These are phyloP conservation scores for Trichosporon ovoides DNA, from an alignment of 1,284 basidiomycete species.

Conservation along the genomic window DNA sequence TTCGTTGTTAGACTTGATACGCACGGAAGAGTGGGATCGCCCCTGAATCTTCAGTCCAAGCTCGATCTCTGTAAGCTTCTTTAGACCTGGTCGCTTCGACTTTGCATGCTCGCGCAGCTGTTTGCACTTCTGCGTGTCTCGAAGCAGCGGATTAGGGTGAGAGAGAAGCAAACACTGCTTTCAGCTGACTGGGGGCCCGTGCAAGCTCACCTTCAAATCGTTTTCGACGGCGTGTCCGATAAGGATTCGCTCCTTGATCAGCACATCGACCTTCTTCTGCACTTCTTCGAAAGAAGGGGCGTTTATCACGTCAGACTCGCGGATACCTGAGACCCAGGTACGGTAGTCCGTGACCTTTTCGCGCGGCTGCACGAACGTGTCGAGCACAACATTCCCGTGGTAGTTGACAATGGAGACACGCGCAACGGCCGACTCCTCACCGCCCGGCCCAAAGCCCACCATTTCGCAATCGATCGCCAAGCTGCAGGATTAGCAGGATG, in stretches of 20 bases:
- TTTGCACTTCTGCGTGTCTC: conserved; percentile 72
- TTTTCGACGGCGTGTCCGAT: conserved; percentile 91
- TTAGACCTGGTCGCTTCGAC: conserved; percentile 65
- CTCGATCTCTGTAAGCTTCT: conserved; percentile 75
- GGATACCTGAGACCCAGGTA: conserved; percentile 84
- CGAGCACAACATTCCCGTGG: conserved; percentile 71
- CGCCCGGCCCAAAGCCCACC: conserved; percentile 86
- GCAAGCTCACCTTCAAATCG: conserved; percentile 69
- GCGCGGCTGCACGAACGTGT: conserved; percentile 79
- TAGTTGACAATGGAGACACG: conserved; percentile 90
- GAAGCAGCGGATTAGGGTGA: conserved; percentile 69
- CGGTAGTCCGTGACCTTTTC: conserved; percentile 91
- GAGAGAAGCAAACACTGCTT: conserved; percentile 76
- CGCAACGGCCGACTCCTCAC: conserved; percentile 75
- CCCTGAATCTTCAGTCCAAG: conserved; percentile 77
- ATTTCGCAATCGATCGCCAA: conserved; percentile 92
- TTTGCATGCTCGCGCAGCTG: conserved; percentile 54
- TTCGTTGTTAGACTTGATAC: conserved; percentile 15
- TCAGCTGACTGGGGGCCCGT: background rate
- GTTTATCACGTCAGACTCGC: conserved; percentile 68
- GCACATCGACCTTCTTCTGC: conserved; percentile 69
- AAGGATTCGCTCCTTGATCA: conserved; percentile 76
- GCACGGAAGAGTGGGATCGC: conserved; percentile 80
- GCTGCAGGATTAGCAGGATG: background rate
- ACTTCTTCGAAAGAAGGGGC: conserved; percentile 75